These are phyloP conservation scores for Xylariales sp. DNA, from an alignment of 2,329 filamentous ascomycete species.

Conservation along the genomic window DNA sequence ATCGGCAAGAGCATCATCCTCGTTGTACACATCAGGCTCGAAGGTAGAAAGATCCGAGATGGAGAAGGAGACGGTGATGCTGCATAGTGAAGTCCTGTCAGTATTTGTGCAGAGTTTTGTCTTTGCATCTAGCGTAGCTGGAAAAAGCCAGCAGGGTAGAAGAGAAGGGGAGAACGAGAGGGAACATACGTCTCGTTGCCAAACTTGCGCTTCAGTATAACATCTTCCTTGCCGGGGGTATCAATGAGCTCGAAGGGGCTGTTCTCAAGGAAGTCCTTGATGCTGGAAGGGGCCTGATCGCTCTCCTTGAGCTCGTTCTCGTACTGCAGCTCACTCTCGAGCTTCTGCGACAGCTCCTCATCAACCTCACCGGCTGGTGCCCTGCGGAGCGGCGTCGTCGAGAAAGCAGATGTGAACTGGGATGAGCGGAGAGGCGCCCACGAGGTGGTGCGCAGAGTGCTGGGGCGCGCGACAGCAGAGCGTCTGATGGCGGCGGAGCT, in stretches of 20 bases:
- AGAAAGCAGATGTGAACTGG: slow-evolving; percentile 44
- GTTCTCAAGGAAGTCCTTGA: slow-evolving; percentile 86
- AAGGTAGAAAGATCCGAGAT: slow-evolving; percentile 75
- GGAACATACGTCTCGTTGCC: slow-evolving; percentile 77
- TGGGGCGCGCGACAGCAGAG: slow-evolving; percentile 44
- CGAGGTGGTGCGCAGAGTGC: slow-evolving; percentile 41
- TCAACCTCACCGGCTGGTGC: slow-evolving; percentile 52
- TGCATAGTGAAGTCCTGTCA: slow-evolving; percentile 28
- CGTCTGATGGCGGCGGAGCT: slow-evolving; percentile 46
- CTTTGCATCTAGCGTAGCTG: no score
- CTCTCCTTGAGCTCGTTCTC: slow-evolving; percentile 76
- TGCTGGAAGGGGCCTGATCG: slow-evolving; percentile 67
- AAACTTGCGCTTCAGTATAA: slow-evolving; percentile 76
- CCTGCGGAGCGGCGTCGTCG: slow-evolving; percentile 40
- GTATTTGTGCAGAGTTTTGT: no score
- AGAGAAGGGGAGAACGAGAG: background rate
- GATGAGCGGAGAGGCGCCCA: slow-evolving; percentile 30
- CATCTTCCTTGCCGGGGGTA: slow-evolving; percentile 78
- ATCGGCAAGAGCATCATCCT: slow-evolving; percentile 51
- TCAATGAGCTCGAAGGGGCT: slow-evolving; percentile 81
- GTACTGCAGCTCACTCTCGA: slow-evolving; percentile 77
- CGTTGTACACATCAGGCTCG: slow-evolving; percentile 54
- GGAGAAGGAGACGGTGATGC: slow-evolving; percentile 78
- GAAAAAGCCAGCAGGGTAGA: slow-evolving; percentile 2
- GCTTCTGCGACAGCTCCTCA: slow-evolving; percentile 79